Evolutionary conservation across 495 filamentous ascomycete species (phyloP), one percentile per base, ranked within the genome.

Genomic region (Penicillium cosmopolitanum): DNA sequence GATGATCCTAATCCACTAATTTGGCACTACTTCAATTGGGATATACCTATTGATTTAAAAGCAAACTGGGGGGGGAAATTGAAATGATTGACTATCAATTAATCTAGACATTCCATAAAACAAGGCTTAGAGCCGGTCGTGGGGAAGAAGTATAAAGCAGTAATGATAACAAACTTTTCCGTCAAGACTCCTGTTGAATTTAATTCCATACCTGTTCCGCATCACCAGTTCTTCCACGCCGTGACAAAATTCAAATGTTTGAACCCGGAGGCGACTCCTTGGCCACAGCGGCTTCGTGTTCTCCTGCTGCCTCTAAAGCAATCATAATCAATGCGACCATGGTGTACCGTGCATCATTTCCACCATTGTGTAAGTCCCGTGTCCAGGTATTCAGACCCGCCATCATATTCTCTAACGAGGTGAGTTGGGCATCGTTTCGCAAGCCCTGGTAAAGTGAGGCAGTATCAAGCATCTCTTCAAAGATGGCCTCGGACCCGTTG

Each of bases 311-410:
- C 34, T 62, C 48, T 40, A 91, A 67, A 46, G 84, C 79, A 62
- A 97, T 82, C 12, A 75, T 82, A 11, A 98, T 68, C 79, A 96
- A 81, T 28, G 85, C 89, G 60, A 87, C 85, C 58, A 97, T 66
- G 0, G 94, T 94, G 70, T 90, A 96, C 6, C 84, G 84, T 5
- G 95, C 95, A 67, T 98, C 95, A 68, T 98, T 98, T n/a, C 95
- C 87, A 42, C 89, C 95, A 64, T 98, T 97, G 73, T 98, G 95
- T 44, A 93, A 75, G 62, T 93, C 75, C 75, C 80, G 81, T 6
- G 74, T 82, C 2, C 69, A 65, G 12, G 96, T 80, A 11, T 78
- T 85, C 34, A 96, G 68, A n/a, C 85, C 80, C 47, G 66, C 57
- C 31, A 96, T 80, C n/a, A 96, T 73, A 12, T 34, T 66, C 2